Percentiles rank a stretch among this genome's conserved stretches.
These are phyloP conservation scores for Psophocarpus tetragonolobus DNA, from an alignment of 306 rosid species.

Conservation along the genomic window DNA sequence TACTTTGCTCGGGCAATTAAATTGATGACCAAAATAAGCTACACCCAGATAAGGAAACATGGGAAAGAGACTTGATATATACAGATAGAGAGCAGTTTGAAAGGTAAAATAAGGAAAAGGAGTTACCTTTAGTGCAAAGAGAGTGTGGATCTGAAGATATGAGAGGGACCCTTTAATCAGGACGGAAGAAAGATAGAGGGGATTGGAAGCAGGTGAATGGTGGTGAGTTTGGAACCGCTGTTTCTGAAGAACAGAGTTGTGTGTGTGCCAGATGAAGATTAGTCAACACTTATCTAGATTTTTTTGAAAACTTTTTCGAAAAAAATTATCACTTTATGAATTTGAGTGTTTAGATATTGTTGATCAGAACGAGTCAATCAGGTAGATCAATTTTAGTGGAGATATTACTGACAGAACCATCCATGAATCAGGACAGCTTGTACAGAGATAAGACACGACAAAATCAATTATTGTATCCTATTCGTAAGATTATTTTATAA, in stretches of 20 bases:
- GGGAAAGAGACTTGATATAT: not conserved
- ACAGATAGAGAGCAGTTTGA: not conserved
- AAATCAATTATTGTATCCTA: too few species aligned
- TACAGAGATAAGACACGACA: too few species aligned
- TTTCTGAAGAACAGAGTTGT: not conserved
- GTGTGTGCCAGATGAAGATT: not conserved
- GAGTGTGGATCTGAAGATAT: conserved; percentile 24
- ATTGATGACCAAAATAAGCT: not conserved
- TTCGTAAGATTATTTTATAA: too few species aligned
- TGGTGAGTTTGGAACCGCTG: not conserved
- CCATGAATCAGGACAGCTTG: too few species aligned
- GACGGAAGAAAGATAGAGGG: not conserved
- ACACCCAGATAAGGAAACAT: not conserved
- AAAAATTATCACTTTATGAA: not conserved
- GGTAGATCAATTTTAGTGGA: too few species aligned
- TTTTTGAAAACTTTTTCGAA: not conserved
- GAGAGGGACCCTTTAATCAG: not conserved
- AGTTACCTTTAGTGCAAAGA: conserved; percentile 24
- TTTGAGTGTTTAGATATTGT: not conserved
- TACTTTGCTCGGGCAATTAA: not conserved
- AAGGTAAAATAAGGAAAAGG: not conserved
- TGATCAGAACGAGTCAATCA: not conserved
- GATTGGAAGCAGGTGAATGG: conserved; percentile 7
- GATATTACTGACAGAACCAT: too few species aligned
- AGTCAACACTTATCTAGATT: not conserved